Evolutionary conservation across 2,329 filamentous ascomycete genomes (phyloP), one percentile per base, ranked within the genome.

Genomic region (Epichloe coenophiala): DNA sequence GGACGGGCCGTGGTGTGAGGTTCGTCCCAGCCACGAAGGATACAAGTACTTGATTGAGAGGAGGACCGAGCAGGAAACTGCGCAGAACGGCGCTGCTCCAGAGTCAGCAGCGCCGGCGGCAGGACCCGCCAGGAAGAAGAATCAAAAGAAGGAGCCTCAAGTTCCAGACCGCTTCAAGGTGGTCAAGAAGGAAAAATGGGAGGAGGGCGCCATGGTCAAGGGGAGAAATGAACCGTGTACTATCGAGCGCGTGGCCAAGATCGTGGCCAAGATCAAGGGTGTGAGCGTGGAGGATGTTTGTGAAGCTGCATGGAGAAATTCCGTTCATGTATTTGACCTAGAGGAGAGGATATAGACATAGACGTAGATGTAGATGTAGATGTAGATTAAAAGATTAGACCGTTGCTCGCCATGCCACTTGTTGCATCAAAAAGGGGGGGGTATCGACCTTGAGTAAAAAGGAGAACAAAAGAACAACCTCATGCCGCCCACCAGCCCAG

Each of bases 1-100:
- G 0, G 93, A 98, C 64, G 93, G 93, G 2, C 93, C 93, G 3
- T 98, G 93, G 86, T 98, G 93, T 63, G 93, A 98, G 66, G 91
- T 98, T 53, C 76, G 93, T 23, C 84, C 89, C 1, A 88, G 80
- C 33, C 91, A 98, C 68, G 89, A 90, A 33, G 88, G 88, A 2
- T 86, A 84, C 59, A 84, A 84, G 65, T 85, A 84, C 56, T 67
- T 81, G 11, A 64, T 79, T 4, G 70, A 73, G 54, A 66, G 67
- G 51, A 69, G 67, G 57, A 49, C 57, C 1, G 53, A 57, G 15
- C 55, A 56, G 2, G 59, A 63, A 8, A 56, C 56, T 6, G 53
- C 53, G 23, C 52, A 58, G 44, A 64, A 65, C 39, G 62, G 59
- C 3, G 47, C 45, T 15, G 45, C 47, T 49, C 7, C 56, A 4